Conservation (phyloP, 345 rosid species). For the rapeseed (Brassica napus) region Da-Ae NC_063450.1:36614501-36615000, state of each 20-base stretch:
- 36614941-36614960: neutral
- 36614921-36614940: neutral
- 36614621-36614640: neutral
- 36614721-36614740: conserved; percentile 23
- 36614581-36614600: neutral
- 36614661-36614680: neutral
- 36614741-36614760: conserved; percentile 5
- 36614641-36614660: neutral
- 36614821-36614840: neutral
- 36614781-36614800: neutral
- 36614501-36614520: neutral
- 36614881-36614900: neutral
- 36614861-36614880: neutral
- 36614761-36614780: neutral
- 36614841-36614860: neutral
- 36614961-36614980: conserved; percentile 14
- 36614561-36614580: neutral
- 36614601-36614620: neutral
- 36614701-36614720: conserved; percentile 12
- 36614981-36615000: conserved; percentile 20
- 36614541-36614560: too few species aligned
- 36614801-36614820: neutral
- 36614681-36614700: neutral
- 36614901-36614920: neutral
- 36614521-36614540: neutral